Conservation (phyloP, 352 stramenopile species). For the Pythium utonaiense region DNA sequence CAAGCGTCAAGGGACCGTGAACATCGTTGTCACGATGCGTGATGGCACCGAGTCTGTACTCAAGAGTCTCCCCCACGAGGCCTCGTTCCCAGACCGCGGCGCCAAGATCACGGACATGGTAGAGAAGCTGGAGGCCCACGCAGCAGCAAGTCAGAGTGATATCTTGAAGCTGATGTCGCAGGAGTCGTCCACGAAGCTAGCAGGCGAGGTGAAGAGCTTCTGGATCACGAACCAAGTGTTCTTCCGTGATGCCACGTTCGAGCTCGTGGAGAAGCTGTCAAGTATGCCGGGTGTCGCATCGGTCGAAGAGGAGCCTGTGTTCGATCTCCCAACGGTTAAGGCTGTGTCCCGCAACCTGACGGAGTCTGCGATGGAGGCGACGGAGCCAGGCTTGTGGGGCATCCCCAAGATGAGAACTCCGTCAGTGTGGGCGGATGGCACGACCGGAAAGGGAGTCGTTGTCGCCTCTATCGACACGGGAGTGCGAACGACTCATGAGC, state of each 20-base stretch:
- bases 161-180: conserved; percentile 3
- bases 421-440: not conserved
- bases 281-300: too few relatives aligned
- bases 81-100: conserved; percentile 4
- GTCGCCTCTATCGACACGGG: not conserved
- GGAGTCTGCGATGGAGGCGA: too few relatives aligned
- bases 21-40: conserved; percentile 26
- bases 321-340: too few relatives aligned
- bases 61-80: not conserved
- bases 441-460: not conserved
- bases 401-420: not conserved
- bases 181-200: not conserved
- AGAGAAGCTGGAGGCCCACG: conserved; percentile 15
- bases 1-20: conserved; percentile 7
- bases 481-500: not conserved
- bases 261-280: conserved; percentile 20
- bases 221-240: conserved; percentile 38
- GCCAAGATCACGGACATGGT: conserved; percentile 10
- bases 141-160: conserved; percentile 6
- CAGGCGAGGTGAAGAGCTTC: conserved; percentile 18
- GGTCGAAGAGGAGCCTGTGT: too few relatives aligned
- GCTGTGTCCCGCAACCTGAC: too few relatives aligned
- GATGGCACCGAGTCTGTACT: conserved; percentile 4
- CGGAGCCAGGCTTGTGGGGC: too few relatives aligned
- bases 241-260: conserved; percentile 25